A percentile compares a stretch with the other conserved stretches of the same genome.
Evolutionary conservation across 495 filamentous ascomycete genomes (phyloP).

Genomic region (Astrothelium subdiscretum): DNA sequence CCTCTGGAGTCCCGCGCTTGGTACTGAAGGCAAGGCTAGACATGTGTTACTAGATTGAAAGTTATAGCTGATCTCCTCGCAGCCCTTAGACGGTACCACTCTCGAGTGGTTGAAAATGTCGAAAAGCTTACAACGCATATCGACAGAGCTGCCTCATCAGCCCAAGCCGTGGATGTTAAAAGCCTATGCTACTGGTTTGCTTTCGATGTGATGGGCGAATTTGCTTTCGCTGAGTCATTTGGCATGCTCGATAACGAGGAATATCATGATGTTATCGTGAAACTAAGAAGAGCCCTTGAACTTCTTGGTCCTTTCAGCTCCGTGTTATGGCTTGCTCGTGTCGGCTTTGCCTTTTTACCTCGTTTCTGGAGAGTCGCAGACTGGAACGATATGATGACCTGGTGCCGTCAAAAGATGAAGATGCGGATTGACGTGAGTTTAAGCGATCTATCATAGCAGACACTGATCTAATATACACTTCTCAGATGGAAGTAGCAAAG

Average conservation of each 20-base stretch:
- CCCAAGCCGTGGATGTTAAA: no score
- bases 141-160: conserved; percentile 5
- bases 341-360: no score
- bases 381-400: no score
- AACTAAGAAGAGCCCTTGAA: conserved; percentile 7
- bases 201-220: conserved; percentile 28
- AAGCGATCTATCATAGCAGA: no score
- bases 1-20: conserved; percentile 31
- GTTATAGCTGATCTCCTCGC: no score
- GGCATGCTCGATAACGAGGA: conserved; percentile 11
- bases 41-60: no score
- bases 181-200: conserved; percentile 23
- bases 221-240: conserved; percentile 26
- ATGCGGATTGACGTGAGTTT: no score
- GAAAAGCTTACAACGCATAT: conserved; percentile 20
- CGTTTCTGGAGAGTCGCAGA: no score
- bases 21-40: conserved; percentile 6
- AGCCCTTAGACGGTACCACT: conserved; percentile 28
- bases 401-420: no score
- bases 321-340: background rate
- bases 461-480: no score
- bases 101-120: conserved; percentile 16
- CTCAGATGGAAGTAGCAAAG: no score
- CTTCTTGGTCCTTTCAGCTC: conserved; percentile 6
- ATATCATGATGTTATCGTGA: conserved; percentile 7